A percentile compares a stretch with the other conserved stretches of the same genome.
Conservation (phyloP, 2,329 filamentous ascomycete species). For the Neopestalotiopsis clavispora region DNA sequence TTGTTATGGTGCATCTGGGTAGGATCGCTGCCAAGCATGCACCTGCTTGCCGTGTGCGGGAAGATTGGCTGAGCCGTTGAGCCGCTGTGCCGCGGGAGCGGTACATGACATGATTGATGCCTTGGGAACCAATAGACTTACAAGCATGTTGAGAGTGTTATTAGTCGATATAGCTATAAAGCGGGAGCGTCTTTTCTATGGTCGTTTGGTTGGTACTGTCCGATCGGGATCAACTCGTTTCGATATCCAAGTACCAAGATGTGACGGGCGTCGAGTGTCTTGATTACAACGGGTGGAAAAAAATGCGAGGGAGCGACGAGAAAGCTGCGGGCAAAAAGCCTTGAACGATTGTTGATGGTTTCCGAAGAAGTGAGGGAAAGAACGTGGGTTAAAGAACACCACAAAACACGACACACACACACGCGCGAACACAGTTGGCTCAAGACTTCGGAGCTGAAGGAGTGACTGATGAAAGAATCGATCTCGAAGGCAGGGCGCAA, state of each 20-base stretch:
- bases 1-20: background rate
- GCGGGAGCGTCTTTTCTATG: background rate
- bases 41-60: background rate
- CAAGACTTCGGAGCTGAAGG: constrained; percentile 18
- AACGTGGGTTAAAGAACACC: background rate
- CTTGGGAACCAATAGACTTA: constrained; percentile 11
- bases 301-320: constrained; percentile 15
- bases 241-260: constrained; percentile 11
- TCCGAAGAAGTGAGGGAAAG: constrained; percentile 16
- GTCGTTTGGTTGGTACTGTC: constrained; percentile 4
- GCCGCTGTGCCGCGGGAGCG: background rate
- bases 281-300: background rate
- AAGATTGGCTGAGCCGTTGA: background rate
- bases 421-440: background rate
- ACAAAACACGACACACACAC: background rate
- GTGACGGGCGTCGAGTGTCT: background rate
- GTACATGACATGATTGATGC: background rate
- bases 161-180: constrained; percentile 12
- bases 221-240: constrained; percentile 9
- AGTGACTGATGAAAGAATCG: constrained; percentile 12
- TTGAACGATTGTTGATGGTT: background rate
- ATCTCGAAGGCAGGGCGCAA: background rate
- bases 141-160: constrained; percentile 13
- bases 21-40: background rate
- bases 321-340: constrained; percentile 10